Conservation (phyloP, 805 yeast genomes). For the Yarrowia sp. region DNA sequence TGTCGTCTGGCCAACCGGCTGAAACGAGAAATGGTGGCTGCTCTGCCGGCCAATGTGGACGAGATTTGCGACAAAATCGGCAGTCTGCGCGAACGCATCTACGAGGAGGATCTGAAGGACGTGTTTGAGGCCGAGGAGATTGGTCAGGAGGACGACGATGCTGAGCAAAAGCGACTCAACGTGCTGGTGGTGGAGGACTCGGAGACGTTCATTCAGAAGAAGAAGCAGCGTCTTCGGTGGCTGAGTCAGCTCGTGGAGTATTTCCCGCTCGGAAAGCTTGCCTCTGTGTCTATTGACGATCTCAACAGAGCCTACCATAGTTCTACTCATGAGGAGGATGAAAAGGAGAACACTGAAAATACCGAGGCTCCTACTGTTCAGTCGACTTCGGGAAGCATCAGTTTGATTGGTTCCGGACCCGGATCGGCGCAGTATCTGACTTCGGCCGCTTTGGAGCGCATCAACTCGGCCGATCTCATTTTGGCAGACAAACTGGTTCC, state of each 20-base stretch:
- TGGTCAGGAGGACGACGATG: conserved; percentile 74
- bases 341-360: neutral
- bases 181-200: conserved; percentile 65
- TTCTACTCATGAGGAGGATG: too few species aligned
- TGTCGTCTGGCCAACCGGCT: conserved; percentile 84
- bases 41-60: conserved; percentile 74
- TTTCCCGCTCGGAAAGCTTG: conserved; percentile 74
- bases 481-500: conserved; percentile 94
- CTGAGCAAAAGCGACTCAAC: conserved; percentile 67
- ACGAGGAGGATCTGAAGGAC: conserved; percentile 55
- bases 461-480: conserved; percentile 80
- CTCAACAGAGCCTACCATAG: conserved; percentile 55
- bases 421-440: conserved; percentile 85
- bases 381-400: conserved; percentile 60
- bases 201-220: conserved; percentile 52
- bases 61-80: conserved; percentile 75
- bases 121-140: conserved; percentile 49
- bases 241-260: conserved; percentile 89
- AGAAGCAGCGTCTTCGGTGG: conserved; percentile 78
- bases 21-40: conserved; percentile 68
- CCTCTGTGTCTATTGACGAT: conserved; percentile 65
- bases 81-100: conserved; percentile 61
- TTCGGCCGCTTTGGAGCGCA: conserved; percentile 79
- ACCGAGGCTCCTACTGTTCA: neutral
- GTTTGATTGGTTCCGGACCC: conserved; percentile 95